A percentile compares a stretch with the other conserved stretches of the same genome.
Evolutionary conservation across 768 basidiomycete genomes (phyloP).

Genomic region (Mycena capillaripes): DNA sequence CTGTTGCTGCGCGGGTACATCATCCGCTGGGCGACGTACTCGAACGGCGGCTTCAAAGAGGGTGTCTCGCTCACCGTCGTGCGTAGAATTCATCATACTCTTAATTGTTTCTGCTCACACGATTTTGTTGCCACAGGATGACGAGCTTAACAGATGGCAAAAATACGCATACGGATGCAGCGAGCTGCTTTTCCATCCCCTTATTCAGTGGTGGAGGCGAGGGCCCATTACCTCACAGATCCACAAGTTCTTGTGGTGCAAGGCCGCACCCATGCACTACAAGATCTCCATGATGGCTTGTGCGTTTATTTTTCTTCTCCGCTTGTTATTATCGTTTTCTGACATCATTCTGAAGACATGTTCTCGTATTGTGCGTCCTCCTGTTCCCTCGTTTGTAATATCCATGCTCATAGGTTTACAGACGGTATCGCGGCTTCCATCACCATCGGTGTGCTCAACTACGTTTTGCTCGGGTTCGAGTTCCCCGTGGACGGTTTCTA

Average conservation of each 20-base stretch:
- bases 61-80: conserved; percentile 90
- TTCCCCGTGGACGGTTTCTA: conserved; percentile 83
- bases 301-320: conserved; percentile 45
- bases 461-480: conserved; percentile 79
- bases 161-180: conserved; percentile 45
- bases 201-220: conserved; percentile 79
- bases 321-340: background rate
- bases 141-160: conserved; percentile 67
- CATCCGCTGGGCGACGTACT: conserved; percentile 89
- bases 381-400: background rate
- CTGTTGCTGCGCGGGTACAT: conserved; percentile 75
- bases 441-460: conserved; percentile 79
- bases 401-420: conserved; percentile 32
- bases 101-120: no score
- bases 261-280: conserved; percentile 79
- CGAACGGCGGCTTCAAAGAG: conserved; percentile 89
- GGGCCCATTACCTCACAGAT: conserved; percentile 86
- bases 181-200: conserved; percentile 86
- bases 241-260: conserved; percentile 82
- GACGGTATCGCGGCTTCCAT: conserved; percentile 77
- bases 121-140: no score
- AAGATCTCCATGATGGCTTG: conserved; percentile 85
- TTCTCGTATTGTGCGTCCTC: conserved; percentile 63
- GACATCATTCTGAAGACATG: conserved; percentile 56
- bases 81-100: no score